Percentiles rank a stretch among this genome's conserved stretches.
phyloP scores from a whole-genome alignment of 1,139 yeast genomes.

The Yamadazyma friedrichii region DNA sequence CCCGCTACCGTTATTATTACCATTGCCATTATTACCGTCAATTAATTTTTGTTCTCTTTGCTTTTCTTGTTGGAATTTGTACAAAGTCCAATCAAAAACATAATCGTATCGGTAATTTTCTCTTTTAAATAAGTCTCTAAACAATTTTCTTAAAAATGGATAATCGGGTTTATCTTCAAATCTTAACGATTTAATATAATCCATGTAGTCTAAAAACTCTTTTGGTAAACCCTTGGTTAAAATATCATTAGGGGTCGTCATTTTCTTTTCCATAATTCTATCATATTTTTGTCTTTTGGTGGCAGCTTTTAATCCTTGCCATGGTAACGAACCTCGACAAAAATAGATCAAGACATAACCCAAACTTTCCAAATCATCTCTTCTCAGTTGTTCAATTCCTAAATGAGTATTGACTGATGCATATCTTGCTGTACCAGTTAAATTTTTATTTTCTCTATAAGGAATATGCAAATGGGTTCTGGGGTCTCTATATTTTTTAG shows the following conservation, averaged over 20 bases:
- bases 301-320: slow-evolving; percentile 98
- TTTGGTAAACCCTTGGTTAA: slow-evolving; percentile 89
- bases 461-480: slow-evolving; percentile 95
- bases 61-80: slow-evolving; percentile 69
- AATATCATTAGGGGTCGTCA: slow-evolving; percentile 87
- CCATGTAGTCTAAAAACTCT: slow-evolving; percentile 86
- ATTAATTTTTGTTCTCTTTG: slow-evolving; percentile 50
- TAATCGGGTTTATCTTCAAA: slow-evolving; percentile 98
- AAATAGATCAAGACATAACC: slow-evolving; percentile 95
- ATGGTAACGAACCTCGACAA: slow-evolving; percentile 92
- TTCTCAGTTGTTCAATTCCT: slow-evolving; percentile 94
- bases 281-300: slow-evolving; percentile 97
- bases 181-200: slow-evolving; percentile 84
- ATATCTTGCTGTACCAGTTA: slow-evolving; percentile 97
- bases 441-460: slow-evolving; percentile 90
- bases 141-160: slow-evolving; percentile 80
- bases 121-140: slow-evolving; percentile 85
- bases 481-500: slow-evolving; percentile 93
- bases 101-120: slow-evolving; percentile 93
- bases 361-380: slow-evolving; percentile 94
- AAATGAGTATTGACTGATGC: slow-evolving; percentile 94
- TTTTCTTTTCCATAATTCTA: slow-evolving; percentile 93
- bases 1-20: slow-evolving; percentile 17
- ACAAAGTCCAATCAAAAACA: slow-evolving; percentile 95
- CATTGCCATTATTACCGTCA: slow-evolving; percentile 19